phyloP scores from a whole-genome alignment of 1,284 basidiomycete species.

The Caloboletus inedulis region DNA sequence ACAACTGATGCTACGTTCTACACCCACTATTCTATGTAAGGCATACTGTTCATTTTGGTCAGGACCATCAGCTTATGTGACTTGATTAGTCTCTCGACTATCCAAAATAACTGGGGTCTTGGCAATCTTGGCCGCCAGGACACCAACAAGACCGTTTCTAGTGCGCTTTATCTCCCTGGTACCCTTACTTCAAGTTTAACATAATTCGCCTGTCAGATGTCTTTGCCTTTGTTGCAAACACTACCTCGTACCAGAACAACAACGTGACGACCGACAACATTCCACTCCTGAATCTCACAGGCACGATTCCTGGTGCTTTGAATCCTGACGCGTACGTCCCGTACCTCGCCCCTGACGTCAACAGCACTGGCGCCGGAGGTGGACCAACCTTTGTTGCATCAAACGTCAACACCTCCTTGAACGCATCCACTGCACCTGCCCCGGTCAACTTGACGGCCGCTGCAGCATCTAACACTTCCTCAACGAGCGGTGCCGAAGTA shows the following conservation, averaged over 20 bases:
- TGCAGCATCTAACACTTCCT: not conserved
- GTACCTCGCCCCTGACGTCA: conserved; percentile 41
- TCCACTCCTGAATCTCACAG: conserved; percentile 36
- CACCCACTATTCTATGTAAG: conserved; percentile 59
- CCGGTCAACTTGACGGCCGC: conserved; percentile 42
- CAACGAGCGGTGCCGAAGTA: conserved; percentile 1
- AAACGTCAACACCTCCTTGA: conserved; percentile 37
- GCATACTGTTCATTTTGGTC: not conserved
- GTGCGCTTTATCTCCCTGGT: conserved; percentile 12
- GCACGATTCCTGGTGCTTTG: conserved; percentile 32
- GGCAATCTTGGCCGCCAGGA: conserved; percentile 59
- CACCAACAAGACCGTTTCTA: conserved; percentile 40
- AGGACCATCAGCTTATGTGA: conserved; percentile 3
- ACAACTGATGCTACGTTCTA: conserved; percentile 57
- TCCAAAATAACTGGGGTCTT: conserved; percentile 66
- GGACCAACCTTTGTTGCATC: conserved; percentile 39
- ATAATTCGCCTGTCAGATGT: conserved; percentile 39
- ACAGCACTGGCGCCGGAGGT: conserved; percentile 39
- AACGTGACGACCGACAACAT: conserved; percentile 23
- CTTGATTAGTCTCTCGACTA: conserved; percentile 45
- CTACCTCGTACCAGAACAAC: conserved; percentile 37
- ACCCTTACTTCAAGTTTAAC: not conserved
- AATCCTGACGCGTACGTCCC: conserved; percentile 40
- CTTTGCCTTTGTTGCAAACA: conserved; percentile 43
- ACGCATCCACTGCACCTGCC: conserved; percentile 32